These are phyloP conservation scores for Schizochytrium sp. DNA, from an alignment of 108 stramenopile species.

Conservation along the genomic window DNA sequence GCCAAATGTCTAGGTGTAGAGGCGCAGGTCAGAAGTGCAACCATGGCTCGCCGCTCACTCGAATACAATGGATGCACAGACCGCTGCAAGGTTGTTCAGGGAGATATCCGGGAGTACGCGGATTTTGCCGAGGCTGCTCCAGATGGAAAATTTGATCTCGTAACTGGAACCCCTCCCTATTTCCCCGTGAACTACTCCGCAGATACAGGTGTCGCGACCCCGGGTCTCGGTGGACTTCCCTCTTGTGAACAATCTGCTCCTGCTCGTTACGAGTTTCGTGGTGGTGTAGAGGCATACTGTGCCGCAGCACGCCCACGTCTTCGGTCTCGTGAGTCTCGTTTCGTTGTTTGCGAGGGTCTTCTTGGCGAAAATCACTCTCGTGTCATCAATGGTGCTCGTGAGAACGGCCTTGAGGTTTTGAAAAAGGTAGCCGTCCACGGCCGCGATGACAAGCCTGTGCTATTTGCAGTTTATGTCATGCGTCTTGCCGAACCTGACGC, in stretches of 20 bases:
- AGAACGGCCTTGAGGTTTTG: conserved; percentile 2
- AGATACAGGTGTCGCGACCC: conserved; percentile 6
- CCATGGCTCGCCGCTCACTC: conserved; percentile 60
- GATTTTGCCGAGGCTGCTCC: neutral
- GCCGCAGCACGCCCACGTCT: conserved; percentile 47
- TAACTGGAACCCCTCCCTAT: conserved; percentile 69
- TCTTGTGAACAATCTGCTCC: conserved; percentile 23
- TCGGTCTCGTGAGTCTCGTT: neutral
- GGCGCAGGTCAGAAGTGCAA: conserved; percentile 58
- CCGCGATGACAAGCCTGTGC: conserved; percentile 50
- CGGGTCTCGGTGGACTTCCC: conserved; percentile 53
- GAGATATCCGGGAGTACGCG: conserved; percentile 17
- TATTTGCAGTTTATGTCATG: conserved; percentile 48
- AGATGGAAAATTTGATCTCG: conserved; percentile 59
- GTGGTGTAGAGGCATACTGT: conserved; percentile 64
- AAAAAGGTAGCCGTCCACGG: neutral
- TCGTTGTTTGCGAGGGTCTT: conserved; percentile 58
- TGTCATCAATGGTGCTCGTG: neutral
- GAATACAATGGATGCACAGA: conserved; percentile 30
- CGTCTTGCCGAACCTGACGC: conserved; percentile 6
- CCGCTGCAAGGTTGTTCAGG: conserved; percentile 30
- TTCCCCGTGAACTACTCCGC: conserved; percentile 42
- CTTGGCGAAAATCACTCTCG: conserved; percentile 24
- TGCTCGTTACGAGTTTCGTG: conserved; percentile 61
- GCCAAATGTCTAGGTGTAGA: conserved; percentile 62